Evolutionary conservation across 2,329 filamentous ascomycete genomes (phyloP).

Genomic region (Cercospora sesami): DNA sequence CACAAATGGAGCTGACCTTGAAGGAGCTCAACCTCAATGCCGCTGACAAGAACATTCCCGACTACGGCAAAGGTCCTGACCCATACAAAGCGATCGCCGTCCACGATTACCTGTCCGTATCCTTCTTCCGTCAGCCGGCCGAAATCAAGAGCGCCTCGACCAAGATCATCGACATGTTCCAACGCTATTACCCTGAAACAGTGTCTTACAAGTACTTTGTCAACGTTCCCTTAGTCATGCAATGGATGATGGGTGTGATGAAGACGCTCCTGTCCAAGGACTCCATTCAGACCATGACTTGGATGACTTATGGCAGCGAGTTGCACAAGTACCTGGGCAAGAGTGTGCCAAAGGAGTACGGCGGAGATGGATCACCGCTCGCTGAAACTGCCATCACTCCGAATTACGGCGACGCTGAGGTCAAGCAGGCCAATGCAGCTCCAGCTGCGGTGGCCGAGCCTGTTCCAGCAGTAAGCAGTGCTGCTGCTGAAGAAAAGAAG

Average conservation of each 20-base stretch:
- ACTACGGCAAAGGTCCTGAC: constrained; percentile 65
- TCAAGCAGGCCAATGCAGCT: neutral
- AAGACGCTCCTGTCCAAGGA: constrained; percentile 51
- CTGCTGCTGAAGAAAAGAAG: constrained; percentile 1
- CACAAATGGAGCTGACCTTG: constrained; percentile 84
- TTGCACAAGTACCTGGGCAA: constrained; percentile 66
- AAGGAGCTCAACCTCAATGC: constrained; percentile 68
- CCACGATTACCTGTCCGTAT: constrained; percentile 87
- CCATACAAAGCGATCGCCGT: constrained; percentile 90
- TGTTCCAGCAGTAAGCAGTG: neutral
- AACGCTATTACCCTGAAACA: constrained; percentile 83
- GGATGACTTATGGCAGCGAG: constrained; percentile 60
- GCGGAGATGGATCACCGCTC: constrained; percentile 65
- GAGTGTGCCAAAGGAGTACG: constrained; percentile 73
- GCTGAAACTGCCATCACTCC: constrained; percentile 47
- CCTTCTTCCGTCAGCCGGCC: constrained; percentile 79
- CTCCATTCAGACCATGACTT: constrained; percentile 52
- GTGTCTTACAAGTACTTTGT: constrained; percentile 92
- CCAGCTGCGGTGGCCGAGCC: constrained; percentile 11
- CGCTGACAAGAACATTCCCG: constrained; percentile 69
- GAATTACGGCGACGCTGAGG: constrained; percentile 34
- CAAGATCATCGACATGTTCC: constrained; percentile 79
- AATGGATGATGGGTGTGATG: constrained; percentile 61
- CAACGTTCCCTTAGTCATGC: constrained; percentile 89
- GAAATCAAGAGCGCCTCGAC: constrained; percentile 72